Conservation (phyloP, 2,329 filamentous ascomycete genomes). For the Aspergillus japonicus region DNA sequence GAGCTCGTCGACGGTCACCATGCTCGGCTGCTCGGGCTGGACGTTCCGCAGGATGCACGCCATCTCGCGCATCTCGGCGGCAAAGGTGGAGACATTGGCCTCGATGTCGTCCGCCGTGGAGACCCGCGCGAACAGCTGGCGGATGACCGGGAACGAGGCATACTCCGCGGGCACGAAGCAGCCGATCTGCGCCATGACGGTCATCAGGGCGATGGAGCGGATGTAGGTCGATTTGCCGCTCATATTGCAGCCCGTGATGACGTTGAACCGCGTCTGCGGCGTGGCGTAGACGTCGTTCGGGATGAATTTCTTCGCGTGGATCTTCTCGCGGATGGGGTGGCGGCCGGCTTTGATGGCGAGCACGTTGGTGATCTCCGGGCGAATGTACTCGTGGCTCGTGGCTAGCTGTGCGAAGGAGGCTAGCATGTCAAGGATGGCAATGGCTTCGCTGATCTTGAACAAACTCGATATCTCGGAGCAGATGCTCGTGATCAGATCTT, state of each 20-base stretch:
- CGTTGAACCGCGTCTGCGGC: constrained; percentile 78
- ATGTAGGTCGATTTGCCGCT: constrained; percentile 97
- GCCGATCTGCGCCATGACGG: constrained; percentile 92
- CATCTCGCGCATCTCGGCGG: constrained; percentile 92
- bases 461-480: constrained; percentile 68
- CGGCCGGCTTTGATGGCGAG: constrained; percentile 72
- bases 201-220: constrained; percentile 75
- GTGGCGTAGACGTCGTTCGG: constrained; percentile 90
- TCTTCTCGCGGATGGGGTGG: constrained; percentile 76
- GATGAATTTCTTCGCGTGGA: constrained; percentile 67
- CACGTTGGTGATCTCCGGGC: constrained; percentile 66
- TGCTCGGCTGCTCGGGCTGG: constrained; percentile 60
- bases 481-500: constrained; percentile 70
- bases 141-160: constrained; percentile 74
- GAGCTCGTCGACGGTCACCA: constrained; percentile 87
- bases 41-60: constrained; percentile 88
- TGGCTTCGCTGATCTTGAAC: constrained; percentile 81
- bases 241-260: constrained; percentile 97
- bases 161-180: constrained; percentile 85
- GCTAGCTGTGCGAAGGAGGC: constrained; percentile 72
- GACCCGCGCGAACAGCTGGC: constrained; percentile 82
- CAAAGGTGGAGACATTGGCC: constrained; percentile 89
- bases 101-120: constrained; percentile 86
- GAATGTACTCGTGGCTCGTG: constrained; percentile 64
- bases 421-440: constrained; percentile 86